Conservation (phyloP, 1,284 basidiomycete genomes). For the Trametes polyzona region DNA sequence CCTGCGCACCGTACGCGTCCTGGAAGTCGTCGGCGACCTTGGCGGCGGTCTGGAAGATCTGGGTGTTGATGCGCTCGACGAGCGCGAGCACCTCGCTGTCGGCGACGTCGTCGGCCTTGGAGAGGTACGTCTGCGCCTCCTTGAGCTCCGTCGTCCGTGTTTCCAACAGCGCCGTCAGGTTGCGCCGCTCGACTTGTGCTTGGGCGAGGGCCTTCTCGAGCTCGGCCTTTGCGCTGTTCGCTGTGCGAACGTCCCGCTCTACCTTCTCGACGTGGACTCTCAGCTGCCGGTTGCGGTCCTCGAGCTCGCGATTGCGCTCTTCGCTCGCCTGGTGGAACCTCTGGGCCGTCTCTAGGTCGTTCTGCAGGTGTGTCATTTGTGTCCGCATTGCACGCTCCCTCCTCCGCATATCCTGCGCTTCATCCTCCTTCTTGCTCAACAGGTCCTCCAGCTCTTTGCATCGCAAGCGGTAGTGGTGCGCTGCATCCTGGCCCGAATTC, state of each 20-base stretch:
- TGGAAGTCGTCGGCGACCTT: conserved; percentile 44
- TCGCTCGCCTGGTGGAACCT: neutral
- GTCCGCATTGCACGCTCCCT: neutral
- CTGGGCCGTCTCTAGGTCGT: neutral
- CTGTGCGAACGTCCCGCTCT: conserved; percentile 3
- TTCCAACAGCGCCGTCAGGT: conserved; percentile 38
- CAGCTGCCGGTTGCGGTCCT: neutral
- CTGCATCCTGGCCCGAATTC: no score
- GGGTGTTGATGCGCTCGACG: conserved; percentile 50
- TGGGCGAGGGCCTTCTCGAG: conserved; percentile 10
- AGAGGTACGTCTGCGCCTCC: conserved; percentile 49
- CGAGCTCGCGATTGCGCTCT: neutral
- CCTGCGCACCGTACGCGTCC: conserved; percentile 1
- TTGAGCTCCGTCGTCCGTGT: conserved; percentile 48
- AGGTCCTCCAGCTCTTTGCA: neutral
- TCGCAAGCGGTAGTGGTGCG: neutral
- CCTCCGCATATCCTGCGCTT: neutral
- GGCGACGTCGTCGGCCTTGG: conserved; percentile 48
- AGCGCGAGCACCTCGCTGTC: conserved; percentile 51
- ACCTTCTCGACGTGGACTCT: neutral
- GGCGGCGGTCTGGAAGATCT: conserved; percentile 53
- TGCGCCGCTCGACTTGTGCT: conserved; percentile 13
- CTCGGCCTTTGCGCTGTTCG: conserved; percentile 1
- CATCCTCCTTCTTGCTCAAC: neutral
- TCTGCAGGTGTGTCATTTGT: neutral